Base-by-base conservation (phyloP, 768 basidiomycete species). In the Mycena venus region DNA sequence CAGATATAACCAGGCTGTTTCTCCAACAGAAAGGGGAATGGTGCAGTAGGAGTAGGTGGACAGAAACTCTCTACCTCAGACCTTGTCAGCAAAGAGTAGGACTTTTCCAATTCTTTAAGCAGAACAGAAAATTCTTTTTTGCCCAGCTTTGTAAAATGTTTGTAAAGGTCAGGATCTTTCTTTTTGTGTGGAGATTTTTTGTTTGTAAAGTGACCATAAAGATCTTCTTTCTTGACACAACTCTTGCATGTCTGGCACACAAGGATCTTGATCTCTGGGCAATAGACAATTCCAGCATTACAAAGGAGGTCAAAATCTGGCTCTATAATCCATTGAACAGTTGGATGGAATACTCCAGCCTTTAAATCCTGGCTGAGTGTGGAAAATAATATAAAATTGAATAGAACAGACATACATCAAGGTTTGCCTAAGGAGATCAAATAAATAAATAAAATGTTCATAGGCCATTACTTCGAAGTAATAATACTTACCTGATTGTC, bases 251-350 rank as follows among this genome's bases (percentile, higher is more conserved):
- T 42, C 34, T 29, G 8, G 40, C 61, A 62, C 23, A 62, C 61
- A 25, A 62, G 25, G n/a, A 44, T 29, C 36, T 44, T n/a, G 59
- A 61, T 36, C 38, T 61, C 59, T 61, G 59, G 59, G 59, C 59
- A 61, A 27, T 61, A 61, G 38, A 38, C 17, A n/a, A 61, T 38
- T 40, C 59, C 59, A 10, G 59, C 59, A 38, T 40, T 17, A n/a
- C n/a, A n/a, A 36, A 61, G 25, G 38, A 61, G 59, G 59, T 23
- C 38, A 61, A 61, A 40, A 61, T 61, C 59, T 40, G 59, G 59
- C n/a, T 17, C 59, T 10, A 25, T 9, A 61, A 61, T 61, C 34
- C 15, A 21, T 40, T 61, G 59, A 36, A 61, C n/a, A 40, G 34
- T 61, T 40, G 59, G 36, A 40, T 36, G 38, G 38, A 61, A 61